These are phyloP conservation scores for Nymphaea colorata DNA, from an alignment of 164 flowering plant genomes.

Conservation along the genomic window DNA sequence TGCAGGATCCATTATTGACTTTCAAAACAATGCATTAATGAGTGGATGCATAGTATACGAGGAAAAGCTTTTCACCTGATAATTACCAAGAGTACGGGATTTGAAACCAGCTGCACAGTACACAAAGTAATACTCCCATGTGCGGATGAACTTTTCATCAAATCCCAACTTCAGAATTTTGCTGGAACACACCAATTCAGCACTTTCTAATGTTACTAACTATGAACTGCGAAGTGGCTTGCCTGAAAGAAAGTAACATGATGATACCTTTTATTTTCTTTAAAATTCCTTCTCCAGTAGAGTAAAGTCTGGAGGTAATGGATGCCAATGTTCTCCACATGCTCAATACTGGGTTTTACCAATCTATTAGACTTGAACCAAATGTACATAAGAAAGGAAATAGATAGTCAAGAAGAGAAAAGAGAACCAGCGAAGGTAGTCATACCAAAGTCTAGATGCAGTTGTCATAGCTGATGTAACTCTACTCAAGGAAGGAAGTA, in stretches of 20 bases:
- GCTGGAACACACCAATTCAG: slow-evolving; percentile 17
- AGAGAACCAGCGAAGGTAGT: background rate
- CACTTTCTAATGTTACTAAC: background rate
- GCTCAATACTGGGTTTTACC: slow-evolving; percentile 60
- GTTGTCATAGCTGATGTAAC: slow-evolving; percentile 80
- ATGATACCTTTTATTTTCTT: slow-evolving; percentile 52
- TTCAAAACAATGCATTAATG: no score
- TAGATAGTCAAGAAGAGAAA: background rate
- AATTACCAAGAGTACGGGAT: slow-evolving; percentile 58
- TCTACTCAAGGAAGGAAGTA: slow-evolving; percentile 67
- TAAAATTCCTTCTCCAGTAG: slow-evolving; percentile 66
- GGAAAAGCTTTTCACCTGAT: slow-evolving; percentile 45
- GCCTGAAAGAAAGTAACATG: background rate
- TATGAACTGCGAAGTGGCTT: background rate
- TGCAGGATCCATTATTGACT: no score
- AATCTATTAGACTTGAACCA: background rate
- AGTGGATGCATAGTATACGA: no score
- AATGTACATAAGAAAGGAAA: background rate
- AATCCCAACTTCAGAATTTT: slow-evolving; percentile 61
- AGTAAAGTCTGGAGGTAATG: slow-evolving; percentile 78
- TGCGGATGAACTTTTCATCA: slow-evolving; percentile 74
- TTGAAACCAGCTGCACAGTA: slow-evolving; percentile 90
- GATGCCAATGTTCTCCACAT: slow-evolving; percentile 76
- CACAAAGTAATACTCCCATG: slow-evolving; percentile 89
- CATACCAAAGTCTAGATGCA: slow-evolving; percentile 68